These are phyloP conservation scores for Labyrinthula sp. DNA, from an alignment of 352 stramenopile species.

Conservation along the genomic window DNA sequence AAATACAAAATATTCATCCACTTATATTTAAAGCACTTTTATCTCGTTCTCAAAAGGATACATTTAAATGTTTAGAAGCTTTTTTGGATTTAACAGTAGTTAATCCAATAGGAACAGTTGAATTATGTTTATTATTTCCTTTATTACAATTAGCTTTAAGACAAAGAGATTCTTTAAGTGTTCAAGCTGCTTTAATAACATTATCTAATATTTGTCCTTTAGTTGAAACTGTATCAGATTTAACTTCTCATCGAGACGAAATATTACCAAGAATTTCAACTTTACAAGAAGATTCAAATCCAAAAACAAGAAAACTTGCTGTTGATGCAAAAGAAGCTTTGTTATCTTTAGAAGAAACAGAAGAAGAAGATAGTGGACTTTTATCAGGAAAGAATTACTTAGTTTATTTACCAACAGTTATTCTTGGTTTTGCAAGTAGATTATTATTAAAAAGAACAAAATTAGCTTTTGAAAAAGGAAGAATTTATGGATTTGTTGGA, in stretches of 20 bases:
- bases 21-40: no score
- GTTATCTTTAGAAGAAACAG: slow-evolving; percentile 19
- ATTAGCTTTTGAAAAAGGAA: slow-evolving; percentile 82
- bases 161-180: no score
- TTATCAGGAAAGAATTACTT: slow-evolving; percentile 28
- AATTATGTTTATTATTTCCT: no score
- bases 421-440: slow-evolving; percentile 93
- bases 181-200: slow-evolving; percentile 90
- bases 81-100: no score
- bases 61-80: no score
- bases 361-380: slow-evolving; percentile 6
- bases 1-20: no score
- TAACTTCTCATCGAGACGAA: slow-evolving; percentile 4
- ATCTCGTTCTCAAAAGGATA: no score
- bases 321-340: slow-evolving; percentile 17
- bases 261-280: slow-evolving; percentile 23
- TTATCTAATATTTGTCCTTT: slow-evolving; percentile 96
- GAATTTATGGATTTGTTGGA: slow-evolving; percentile 85
- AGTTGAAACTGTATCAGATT: slow-evolving; percentile 61
- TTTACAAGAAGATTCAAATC: slow-evolving; percentile 18
- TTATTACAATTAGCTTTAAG: no score
- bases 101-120: no score
- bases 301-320: slow-evolving; percentile 11
- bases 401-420: slow-evolving; percentile 51
- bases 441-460: slow-evolving; percentile 90